Evolutionary conservation across 2,329 filamentous ascomycete species (phyloP).

Genomic region (Pseudopithomyces maydicus): DNA sequence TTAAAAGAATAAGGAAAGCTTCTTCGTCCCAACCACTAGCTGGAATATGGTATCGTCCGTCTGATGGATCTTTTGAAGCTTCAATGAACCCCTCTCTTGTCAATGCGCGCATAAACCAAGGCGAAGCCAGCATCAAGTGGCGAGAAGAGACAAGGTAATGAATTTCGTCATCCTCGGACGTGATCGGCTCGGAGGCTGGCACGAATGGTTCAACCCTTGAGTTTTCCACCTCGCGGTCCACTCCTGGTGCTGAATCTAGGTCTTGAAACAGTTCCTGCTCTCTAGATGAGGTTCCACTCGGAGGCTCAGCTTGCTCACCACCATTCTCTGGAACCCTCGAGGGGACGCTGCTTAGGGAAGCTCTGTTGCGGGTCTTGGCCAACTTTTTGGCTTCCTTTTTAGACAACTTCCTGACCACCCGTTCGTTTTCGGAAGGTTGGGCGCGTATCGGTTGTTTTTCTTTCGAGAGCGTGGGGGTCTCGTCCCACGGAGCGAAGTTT

Average conservation of each 20-base stretch:
- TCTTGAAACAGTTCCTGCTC: constrained; percentile 1
- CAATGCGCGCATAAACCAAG: constrained; percentile 2
- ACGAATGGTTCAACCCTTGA: constrained; percentile 1
- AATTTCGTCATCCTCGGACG: not conserved
- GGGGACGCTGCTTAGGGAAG: not conserved
- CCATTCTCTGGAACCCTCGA: not conserved
- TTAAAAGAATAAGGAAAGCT: constrained; percentile 50
- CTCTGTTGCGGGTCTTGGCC: not conserved
- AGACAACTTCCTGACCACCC: not conserved
- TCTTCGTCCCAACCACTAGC: constrained; percentile 39
- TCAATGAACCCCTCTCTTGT: not conserved
- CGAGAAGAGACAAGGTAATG: constrained; percentile 7
- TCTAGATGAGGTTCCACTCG: constrained; percentile 2
- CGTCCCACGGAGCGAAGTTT: constrained; percentile 1
- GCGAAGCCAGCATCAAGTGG: constrained; percentile 4
- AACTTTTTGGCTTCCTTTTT: not conserved
- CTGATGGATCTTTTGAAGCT: not conserved
- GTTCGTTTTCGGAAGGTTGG: constrained; percentile 1
- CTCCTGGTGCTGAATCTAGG: constrained; percentile 2
- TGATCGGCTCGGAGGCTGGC: not conserved
- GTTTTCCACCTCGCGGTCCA: not conserved
- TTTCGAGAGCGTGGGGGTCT: constrained; percentile 3
- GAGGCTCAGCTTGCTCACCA: constrained; percentile 5
- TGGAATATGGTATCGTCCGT: constrained; percentile 13
- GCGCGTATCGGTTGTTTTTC: constrained; percentile 3